phyloP scores from a whole-genome alignment of 2,329 filamentous ascomycete genomes.

The Teratosphaeria epicoccoides region DNA sequence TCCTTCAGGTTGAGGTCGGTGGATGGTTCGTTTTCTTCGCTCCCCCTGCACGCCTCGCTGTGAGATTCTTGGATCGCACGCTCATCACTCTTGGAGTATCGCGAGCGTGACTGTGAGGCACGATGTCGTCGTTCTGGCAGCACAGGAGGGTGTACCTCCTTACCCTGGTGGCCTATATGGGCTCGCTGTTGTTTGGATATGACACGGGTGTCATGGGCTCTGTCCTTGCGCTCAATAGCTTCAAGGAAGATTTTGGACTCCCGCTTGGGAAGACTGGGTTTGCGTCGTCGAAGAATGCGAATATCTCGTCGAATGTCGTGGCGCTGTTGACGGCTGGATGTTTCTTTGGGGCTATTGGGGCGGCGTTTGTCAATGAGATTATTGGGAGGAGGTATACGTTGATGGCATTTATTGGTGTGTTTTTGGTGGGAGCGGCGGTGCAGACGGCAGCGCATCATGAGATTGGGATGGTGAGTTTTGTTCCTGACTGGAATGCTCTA shows the following conservation, averaged over 20 bases:
- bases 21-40: background rate
- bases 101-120: too few relatives aligned
- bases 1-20: too few relatives aligned
- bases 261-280: conserved; percentile 42
- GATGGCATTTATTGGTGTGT: conserved; percentile 45
- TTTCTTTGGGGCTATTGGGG: conserved; percentile 52
- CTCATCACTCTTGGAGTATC: background rate
- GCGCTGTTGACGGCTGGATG: conserved; percentile 59
- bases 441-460: conserved; percentile 51
- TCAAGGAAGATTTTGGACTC: conserved; percentile 31
- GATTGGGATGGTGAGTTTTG: conserved; percentile 33
- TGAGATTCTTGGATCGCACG: background rate
- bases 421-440: conserved; percentile 52
- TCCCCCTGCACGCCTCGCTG: background rate
- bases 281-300: conserved; percentile 29
- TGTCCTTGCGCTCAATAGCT: conserved; percentile 49
- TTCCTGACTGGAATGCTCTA: background rate
- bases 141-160: conserved; percentile 37
- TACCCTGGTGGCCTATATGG: conserved; percentile 34
- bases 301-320: conserved; percentile 56
- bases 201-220: conserved; percentile 58
- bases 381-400: conserved; percentile 47
- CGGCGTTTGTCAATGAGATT: conserved; percentile 44
- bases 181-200: conserved; percentile 36
- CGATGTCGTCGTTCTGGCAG: conserved; percentile 21